These are phyloP conservation scores for Fusarium pseudonygamai DNA, from an alignment of 2,329 filamentous ascomycete genomes.

Conservation along the genomic window DNA sequence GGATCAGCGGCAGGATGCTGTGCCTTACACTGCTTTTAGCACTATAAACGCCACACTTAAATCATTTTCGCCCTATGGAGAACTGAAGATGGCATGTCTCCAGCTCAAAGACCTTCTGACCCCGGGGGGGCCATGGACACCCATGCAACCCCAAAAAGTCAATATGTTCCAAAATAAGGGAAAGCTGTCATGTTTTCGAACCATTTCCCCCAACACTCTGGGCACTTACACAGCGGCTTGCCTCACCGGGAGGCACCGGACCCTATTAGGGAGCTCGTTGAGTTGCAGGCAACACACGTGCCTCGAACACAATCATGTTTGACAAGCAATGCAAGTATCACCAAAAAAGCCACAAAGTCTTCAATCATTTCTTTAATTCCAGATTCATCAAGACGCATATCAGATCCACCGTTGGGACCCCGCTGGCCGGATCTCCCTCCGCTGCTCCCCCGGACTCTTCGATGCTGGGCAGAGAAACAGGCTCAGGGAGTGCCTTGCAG, in stretches of 20 bases:
- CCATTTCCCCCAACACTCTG: neutral
- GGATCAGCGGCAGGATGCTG: neutral
- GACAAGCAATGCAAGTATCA: neutral
- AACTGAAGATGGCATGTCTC: neutral
- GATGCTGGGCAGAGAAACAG: slow-evolving; percentile 12
- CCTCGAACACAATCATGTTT: neutral
- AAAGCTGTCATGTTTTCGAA: neutral
- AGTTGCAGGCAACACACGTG: neutral
- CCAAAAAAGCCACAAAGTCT: neutral
- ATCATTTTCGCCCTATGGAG: slow-evolving; percentile 9
- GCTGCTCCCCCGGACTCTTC: slow-evolving; percentile 21
- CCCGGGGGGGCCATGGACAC: neutral
- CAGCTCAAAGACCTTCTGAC: slow-evolving; percentile 1
- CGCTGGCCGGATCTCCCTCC: slow-evolving; percentile 12
- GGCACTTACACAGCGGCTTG: neutral
- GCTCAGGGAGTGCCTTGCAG: slow-evolving; percentile 27
- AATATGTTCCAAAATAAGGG: neutral
- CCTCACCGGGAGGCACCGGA: neutral
- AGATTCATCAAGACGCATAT: slow-evolving; percentile 33
- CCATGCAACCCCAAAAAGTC: slow-evolving; percentile 10
- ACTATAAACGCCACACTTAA: slow-evolving; percentile 39
- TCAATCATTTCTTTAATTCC: slow-evolving; percentile 1
- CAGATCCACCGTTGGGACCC: slow-evolving; percentile 12
- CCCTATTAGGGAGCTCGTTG: slow-evolving; percentile 4
- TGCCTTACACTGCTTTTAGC: slow-evolving; percentile 4